phyloP scores from a whole-genome alignment of 2,329 filamentous ascomycete species.

The Cladosporium sp. region DNA sequence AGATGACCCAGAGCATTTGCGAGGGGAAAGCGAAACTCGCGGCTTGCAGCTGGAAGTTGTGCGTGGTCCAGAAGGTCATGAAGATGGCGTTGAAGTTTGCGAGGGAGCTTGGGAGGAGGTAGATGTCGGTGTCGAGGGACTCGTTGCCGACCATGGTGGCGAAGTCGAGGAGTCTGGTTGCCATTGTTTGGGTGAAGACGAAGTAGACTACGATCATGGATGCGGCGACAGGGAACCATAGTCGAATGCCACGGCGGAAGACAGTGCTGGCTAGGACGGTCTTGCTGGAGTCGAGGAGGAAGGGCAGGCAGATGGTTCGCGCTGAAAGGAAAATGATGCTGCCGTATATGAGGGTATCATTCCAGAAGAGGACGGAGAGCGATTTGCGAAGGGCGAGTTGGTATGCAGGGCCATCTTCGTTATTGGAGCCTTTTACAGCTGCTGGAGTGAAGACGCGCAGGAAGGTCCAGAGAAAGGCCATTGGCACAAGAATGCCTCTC shows the following conservation, averaged over 20 bases:
- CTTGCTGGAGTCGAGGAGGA: slow-evolving; percentile 40
- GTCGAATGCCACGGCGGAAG: slow-evolving; percentile 45
- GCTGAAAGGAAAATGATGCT: slow-evolving; percentile 50
- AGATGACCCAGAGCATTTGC: slow-evolving; percentile 49
- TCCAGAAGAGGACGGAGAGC: slow-evolving; percentile 50
- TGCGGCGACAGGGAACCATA: slow-evolving; percentile 46
- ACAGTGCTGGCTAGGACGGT: slow-evolving; percentile 41
- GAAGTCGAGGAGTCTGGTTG: slow-evolving; percentile 41
- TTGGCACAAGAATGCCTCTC: slow-evolving; percentile 44
- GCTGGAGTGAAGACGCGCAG: slow-evolving; percentile 47
- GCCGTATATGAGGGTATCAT: slow-evolving; percentile 49
- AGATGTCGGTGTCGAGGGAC: slow-evolving; percentile 35
- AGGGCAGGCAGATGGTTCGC: slow-evolving; percentile 42
- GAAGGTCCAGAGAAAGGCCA: slow-evolving; percentile 49
- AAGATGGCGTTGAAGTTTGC: slow-evolving; percentile 52
- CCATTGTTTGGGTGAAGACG: slow-evolving; percentile 35
- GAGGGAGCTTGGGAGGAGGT: slow-evolving; percentile 42
- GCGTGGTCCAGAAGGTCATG: slow-evolving; percentile 49
- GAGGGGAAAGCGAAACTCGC: slow-evolving; percentile 47
- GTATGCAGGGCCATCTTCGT: slow-evolving; percentile 40
- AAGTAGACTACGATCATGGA: slow-evolving; percentile 43
- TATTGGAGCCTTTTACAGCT: slow-evolving; percentile 41
- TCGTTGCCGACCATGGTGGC: slow-evolving; percentile 39
- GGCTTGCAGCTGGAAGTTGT: slow-evolving; percentile 41
- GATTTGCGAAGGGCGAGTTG: slow-evolving; percentile 47